A percentile compares a stretch with the other conserved stretches of the same genome.
These are phyloP conservation scores for Begonia masoniana DNA, from an alignment of 306 rosid species.

Conservation along the genomic window DNA sequence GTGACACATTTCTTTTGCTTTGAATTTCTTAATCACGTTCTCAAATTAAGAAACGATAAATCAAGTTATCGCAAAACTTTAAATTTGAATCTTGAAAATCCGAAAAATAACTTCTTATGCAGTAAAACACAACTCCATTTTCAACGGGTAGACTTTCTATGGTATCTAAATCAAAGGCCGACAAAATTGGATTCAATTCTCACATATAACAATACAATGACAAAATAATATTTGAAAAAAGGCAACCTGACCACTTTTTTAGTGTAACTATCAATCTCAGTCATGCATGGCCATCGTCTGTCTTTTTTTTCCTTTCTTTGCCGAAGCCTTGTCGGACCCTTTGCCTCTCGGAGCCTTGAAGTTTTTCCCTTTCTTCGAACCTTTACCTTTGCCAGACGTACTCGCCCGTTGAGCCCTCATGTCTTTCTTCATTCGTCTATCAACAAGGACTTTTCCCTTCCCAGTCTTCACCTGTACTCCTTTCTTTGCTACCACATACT, in stretches of 20 bases:
- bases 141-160: too few species aligned
- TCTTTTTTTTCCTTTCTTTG: slow-evolving; percentile 23
- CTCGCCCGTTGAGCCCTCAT: slow-evolving; percentile 33
- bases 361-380: slow-evolving; percentile 27
- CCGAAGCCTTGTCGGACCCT: slow-evolving; percentile 40
- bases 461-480: slow-evolving; percentile 80
- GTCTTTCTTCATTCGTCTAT: slow-evolving; percentile 82
- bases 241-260: background rate
- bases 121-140: too few species aligned
- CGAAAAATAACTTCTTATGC: too few species aligned
- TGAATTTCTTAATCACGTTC: too few species aligned
- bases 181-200: too few species aligned
- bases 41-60: too few species aligned
- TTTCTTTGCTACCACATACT: slow-evolving; percentile 90
- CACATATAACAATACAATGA: too few species aligned
- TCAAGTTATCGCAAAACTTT: too few species aligned
- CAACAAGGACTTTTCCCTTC: slow-evolving; percentile 68
- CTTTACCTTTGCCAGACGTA: slow-evolving; percentile 42
- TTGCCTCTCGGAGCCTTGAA: slow-evolving; percentile 38
- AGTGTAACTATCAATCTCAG: background rate
- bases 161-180: too few species aligned
- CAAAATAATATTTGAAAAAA: too few species aligned
- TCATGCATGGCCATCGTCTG: slow-evolving; percentile 11
- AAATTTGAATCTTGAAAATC: too few species aligned
- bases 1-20: too few species aligned